Evolutionary conservation across 2,329 filamentous ascomycete genomes (phyloP).

Genomic region (Thermochaetoides dissita): DNA sequence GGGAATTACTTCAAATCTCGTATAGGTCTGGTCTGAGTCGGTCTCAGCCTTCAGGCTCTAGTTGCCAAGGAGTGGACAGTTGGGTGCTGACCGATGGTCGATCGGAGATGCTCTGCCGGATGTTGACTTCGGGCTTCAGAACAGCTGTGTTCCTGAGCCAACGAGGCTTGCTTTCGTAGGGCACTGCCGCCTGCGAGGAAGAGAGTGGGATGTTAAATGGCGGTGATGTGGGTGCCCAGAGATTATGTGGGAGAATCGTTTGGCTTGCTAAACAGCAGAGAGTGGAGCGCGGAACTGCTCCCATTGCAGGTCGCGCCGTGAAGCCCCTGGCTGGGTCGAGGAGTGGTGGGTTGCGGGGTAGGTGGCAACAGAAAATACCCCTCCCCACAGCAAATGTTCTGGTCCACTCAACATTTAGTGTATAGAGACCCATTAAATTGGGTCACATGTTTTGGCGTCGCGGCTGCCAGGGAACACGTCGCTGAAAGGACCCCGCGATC

Average conservation of each 20-base stretch:
- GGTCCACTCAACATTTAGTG: not conserved
- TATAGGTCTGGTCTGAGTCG: no score
- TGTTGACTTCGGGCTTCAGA: no score
- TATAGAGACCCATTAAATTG: not conserved
- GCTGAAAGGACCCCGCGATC: slow-evolving; percentile 5
- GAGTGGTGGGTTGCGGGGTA: not conserved
- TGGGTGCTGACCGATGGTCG: no score
- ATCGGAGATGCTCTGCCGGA: no score
- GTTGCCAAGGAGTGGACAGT: no score
- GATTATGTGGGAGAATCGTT: not conserved
- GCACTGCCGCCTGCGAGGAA: no score
- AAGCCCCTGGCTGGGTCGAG: no score
- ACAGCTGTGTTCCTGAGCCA: no score
- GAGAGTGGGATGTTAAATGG: not conserved
- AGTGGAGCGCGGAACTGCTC: not conserved
- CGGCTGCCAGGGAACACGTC: slow-evolving; percentile 3
- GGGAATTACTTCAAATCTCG: no score
- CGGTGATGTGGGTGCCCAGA: slow-evolving; percentile 1
- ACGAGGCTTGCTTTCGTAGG: no score
- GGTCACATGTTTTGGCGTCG: slow-evolving; percentile 15
- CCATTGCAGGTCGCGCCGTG: not conserved
- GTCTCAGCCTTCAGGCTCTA: no score
- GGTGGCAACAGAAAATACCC: not conserved
- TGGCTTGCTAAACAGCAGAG: not conserved
- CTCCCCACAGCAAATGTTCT: not conserved